phyloP scores from a whole-genome alignment of 2,329 filamentous ascomycete species.

The Exophiala sp. region DNA sequence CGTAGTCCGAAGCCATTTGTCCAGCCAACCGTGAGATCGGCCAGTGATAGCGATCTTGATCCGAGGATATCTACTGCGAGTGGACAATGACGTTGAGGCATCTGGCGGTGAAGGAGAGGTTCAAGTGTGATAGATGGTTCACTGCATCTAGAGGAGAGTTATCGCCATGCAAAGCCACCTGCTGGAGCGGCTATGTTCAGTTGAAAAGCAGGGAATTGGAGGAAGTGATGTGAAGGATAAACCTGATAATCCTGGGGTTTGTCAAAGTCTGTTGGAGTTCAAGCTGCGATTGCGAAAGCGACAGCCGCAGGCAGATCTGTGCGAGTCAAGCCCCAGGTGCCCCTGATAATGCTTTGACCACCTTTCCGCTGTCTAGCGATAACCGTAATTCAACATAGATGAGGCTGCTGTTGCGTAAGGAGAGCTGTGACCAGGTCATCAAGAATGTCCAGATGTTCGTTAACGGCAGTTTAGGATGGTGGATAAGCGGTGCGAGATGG shows the following conservation, averaged over 20 bases:
- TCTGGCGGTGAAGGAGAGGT: no score
- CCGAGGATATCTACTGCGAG: background rate
- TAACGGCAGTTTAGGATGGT: constrained; percentile 2
- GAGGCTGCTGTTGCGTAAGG: background rate
- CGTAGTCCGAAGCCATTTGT: constrained; percentile 17
- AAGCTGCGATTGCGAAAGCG: background rate
- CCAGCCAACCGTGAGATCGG: constrained; percentile 20
- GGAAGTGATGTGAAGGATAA: background rate
- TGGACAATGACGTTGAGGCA: no score
- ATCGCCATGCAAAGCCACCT: no score
- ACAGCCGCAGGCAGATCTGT: background rate
- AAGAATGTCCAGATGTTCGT: constrained; percentile 5
- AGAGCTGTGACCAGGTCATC: background rate
- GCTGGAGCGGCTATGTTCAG: background rate
- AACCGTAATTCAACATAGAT: constrained; percentile 8
- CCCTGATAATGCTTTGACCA: constrained; percentile 5
- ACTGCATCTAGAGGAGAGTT: no score
- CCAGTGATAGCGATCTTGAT: constrained; percentile 1
- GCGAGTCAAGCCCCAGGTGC: background rate
- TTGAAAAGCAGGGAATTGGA: no score
- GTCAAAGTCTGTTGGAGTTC: background rate
- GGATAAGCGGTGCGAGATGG: constrained; percentile 1
- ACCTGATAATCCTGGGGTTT: background rate
- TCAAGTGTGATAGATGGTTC: no score
- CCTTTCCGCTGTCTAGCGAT: constrained; percentile 8